phyloP scores from a whole-genome alignment of 2,329 filamentous ascomycete genomes.

The Phialocephala sp. region DNA sequence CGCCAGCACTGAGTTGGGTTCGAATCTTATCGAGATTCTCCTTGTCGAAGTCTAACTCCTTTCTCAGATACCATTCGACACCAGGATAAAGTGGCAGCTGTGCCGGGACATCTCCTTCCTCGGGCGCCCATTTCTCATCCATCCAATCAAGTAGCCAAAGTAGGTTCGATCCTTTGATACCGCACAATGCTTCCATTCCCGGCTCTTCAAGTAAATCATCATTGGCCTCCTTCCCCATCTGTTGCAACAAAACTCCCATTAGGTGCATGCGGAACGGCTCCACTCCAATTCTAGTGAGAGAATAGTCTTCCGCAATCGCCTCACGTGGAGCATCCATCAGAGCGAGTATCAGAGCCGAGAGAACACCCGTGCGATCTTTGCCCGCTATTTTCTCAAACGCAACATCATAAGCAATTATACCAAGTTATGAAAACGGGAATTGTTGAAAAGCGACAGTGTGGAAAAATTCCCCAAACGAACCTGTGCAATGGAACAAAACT shows the following conservation, averaged over 20 bases:
- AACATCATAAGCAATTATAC: background rate
- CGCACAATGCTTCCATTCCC: constrained; percentile 56
- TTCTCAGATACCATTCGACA: constrained; percentile 55
- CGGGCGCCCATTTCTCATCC: constrained; percentile 51
- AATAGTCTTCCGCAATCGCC: constrained; percentile 54
- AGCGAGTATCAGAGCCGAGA: constrained; percentile 56
- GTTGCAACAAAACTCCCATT: constrained; percentile 49
- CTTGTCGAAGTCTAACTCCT: constrained; percentile 52
- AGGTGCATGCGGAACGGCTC: constrained; percentile 58
- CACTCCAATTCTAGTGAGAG: constrained; percentile 59
- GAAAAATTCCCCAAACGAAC: constrained; percentile 43
- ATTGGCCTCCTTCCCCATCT: constrained; percentile 43
- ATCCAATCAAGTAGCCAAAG: constrained; percentile 52
- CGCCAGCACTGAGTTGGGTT: constrained; percentile 33
- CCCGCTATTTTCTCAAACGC: constrained; percentile 49
- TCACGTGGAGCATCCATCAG: constrained; percentile 54
- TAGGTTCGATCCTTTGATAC: constrained; percentile 52
- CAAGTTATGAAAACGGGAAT: background rate
- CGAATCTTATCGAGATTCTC: constrained; percentile 54
- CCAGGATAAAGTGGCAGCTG: constrained; percentile 13
- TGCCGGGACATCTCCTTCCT: background rate
- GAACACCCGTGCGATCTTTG: constrained; percentile 59
- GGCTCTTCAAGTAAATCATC: constrained; percentile 45
- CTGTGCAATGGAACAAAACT: constrained; percentile 61
- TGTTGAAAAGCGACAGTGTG: background rate